A percentile compares a stretch with the other conserved stretches of the same genome.
These are phyloP conservation scores for Sherardia arvensis DNA, from an alignment of 257 asterid genomes.

Conservation along the genomic window DNA sequence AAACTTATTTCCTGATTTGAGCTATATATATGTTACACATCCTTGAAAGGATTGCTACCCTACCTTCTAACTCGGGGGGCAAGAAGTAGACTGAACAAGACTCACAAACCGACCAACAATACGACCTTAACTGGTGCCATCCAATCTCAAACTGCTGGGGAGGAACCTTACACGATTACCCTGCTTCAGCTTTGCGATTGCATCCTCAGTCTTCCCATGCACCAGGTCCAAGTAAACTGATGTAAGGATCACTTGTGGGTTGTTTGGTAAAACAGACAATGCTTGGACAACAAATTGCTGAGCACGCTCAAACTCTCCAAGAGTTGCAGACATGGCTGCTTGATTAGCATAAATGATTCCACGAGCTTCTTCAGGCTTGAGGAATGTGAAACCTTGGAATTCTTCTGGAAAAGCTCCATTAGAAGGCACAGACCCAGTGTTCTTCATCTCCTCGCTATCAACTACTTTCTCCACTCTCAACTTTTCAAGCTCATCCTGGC, in stretches of 20 bases:
- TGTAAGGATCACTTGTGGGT: slow-evolving; percentile 51
- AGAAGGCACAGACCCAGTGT: slow-evolving; percentile 13
- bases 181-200: slow-evolving; percentile 56
- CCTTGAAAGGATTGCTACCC: slow-evolving; percentile 54
- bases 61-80: slow-evolving; percentile 47
- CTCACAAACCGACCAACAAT: slow-evolving; percentile 11
- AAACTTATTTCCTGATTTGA: slow-evolving; percentile 55
- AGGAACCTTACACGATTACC: slow-evolving; percentile 38
- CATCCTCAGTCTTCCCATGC: slow-evolving; percentile 50
- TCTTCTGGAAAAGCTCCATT: slow-evolving; percentile 26
- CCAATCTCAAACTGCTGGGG: slow-evolving; percentile 18
- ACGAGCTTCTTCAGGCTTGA: slow-evolving; percentile 80
- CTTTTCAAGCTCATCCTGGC: slow-evolving; percentile 57
- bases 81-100: slow-evolving; percentile 34
- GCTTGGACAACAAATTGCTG: slow-evolving; percentile 45
- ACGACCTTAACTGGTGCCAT: slow-evolving; percentile 33
- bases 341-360: slow-evolving; percentile 48
- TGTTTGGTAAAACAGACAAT: slow-evolving; percentile 35
- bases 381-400: slow-evolving; percentile 29
- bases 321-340: slow-evolving; percentile 50
- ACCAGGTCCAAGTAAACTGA: slow-evolving; percentile 67
- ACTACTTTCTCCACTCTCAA: slow-evolving; percentile 43
- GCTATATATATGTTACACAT: slow-evolving; percentile 72
- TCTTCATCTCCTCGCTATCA: slow-evolving; percentile 42
- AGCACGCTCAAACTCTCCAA: slow-evolving; percentile 64